Evolutionary conservation across 768 basidiomycete species (phyloP), one percentile per base, ranked within the genome.

Genomic region (Mycena maculata): DNA sequence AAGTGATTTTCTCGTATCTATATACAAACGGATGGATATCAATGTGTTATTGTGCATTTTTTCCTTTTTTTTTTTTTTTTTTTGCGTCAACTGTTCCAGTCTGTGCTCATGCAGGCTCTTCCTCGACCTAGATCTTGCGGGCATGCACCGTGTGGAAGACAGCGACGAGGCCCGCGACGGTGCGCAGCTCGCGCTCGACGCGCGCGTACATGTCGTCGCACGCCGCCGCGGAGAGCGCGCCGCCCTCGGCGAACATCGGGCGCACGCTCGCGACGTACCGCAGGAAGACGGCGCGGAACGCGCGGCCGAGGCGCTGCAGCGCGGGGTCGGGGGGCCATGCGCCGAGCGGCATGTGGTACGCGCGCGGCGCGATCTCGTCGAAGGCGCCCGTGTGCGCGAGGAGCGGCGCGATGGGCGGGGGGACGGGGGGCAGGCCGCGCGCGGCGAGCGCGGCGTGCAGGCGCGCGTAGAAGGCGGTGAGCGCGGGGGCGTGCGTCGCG

Each of bases 331-430:
- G 38, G 50, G 77, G 80, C 90, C 88, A 90, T 11, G 78, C 76
- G 6, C 91, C 91, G 27, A 92, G 80, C 11, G 90, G 90, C 63
- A 91, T 80, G 74, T 77, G 69, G 65, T 79, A 74, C 3, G 67
- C 62, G 31, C 73, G 72, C 9, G 78, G 42, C 6, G 77, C 74
- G 60, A 87, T 80, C 23, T 82, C 77, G 0, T 63, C 73, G 73
- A 91, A 92, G 15, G 67, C 68, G 0, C 78, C 79, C 2, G 79
- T 80, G 1, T 72, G 64, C 0, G 60, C 36, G 7, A 92, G 70
- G 60, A 81, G 78, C 7, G 49, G 63, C 0, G 84, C 79, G 49
- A 90, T 76, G 0, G 66, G 62, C 22, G 63, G 57, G 0, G 83
- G 80, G 30, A 85, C 72, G 25, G 81, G 77, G 3, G 72, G 70